Percentiles rank a stretch among this genome's conserved stretches.
Evolutionary conservation across 1,284 basidiomycete genomes (phyloP).

Genomic region (Thelephora terrestris): DNA sequence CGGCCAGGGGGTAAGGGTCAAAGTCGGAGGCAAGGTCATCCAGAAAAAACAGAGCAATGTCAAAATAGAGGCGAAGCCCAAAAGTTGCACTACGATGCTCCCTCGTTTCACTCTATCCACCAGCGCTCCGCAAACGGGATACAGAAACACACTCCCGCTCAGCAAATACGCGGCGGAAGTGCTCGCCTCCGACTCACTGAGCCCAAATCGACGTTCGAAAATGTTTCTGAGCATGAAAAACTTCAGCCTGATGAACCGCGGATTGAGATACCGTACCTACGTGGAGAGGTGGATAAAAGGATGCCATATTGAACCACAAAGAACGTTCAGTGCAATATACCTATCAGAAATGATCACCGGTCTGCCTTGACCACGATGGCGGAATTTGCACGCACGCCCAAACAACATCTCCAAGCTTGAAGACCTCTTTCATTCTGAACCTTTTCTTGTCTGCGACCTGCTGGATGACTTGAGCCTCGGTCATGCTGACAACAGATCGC

Average conservation of each 20-base stretch:
- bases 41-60: conserved; percentile 58
- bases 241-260: neutral
- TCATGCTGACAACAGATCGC: conserved; percentile 31
- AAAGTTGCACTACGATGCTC: conserved; percentile 47
- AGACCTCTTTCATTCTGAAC: conserved; percentile 49
- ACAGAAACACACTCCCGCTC: conserved; percentile 65
- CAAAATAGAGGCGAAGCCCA: conserved; percentile 50
- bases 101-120: conserved; percentile 48
- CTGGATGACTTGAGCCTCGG: conserved; percentile 54
- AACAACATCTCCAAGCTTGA: conserved; percentile 66
- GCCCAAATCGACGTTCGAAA: conserved; percentile 54
- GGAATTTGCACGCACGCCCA: conserved; percentile 50
- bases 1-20: conserved; percentile 49
- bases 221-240: conserved; percentile 43
- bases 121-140: conserved; percentile 57
- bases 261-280: conserved; percentile 29
- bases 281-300: conserved; percentile 72
- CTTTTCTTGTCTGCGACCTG: conserved; percentile 53
- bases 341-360: conserved; percentile 22
- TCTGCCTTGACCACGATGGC: neutral
- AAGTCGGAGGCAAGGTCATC: conserved; percentile 48
- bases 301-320: conserved; percentile 71
- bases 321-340: conserved; percentile 59
- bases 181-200: conserved; percentile 53
- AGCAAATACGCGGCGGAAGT: conserved; percentile 62